Evolutionary conservation across 2,329 filamentous ascomycete species (phyloP).

Genomic region (Elsinoe necatrix): DNA sequence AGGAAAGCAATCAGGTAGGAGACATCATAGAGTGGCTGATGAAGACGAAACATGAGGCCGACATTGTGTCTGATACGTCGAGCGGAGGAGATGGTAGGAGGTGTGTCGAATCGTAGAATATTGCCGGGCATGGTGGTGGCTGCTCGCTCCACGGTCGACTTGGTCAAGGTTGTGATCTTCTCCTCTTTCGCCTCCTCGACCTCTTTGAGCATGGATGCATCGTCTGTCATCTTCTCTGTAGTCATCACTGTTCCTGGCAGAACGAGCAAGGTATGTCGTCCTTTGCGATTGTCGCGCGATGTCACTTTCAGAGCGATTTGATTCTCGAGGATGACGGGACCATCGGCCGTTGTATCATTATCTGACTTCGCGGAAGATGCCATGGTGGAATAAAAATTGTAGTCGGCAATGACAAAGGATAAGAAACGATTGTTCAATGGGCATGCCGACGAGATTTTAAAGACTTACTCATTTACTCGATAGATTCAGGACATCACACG

Average conservation of each 20-base stretch:
- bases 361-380: background rate
- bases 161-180: background rate
- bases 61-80: background rate
- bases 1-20: slow-evolving; percentile 3
- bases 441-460: no score
- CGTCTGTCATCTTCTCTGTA: background rate
- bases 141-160: background rate
- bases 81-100: background rate
- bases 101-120: slow-evolving; percentile 1
- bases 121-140: background rate
- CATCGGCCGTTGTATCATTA: background rate
- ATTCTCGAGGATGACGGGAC: background rate
- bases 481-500: no score
- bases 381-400: background rate
- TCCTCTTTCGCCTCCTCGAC: background rate
- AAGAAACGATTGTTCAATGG: no score
- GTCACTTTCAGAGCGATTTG: slow-evolving; percentile 9
- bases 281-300: slow-evolving; percentile 10
- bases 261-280: slow-evolving; percentile 6
- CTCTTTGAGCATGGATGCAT: background rate
- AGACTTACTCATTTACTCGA: no score
- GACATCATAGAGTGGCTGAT: slow-evolving; percentile 5
- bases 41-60: background rate
- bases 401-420: background rate
- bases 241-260: background rate